phyloP scores from a whole-genome alignment of 352 stramenopile genomes.

The Phytophthora hibernalis region DNA sequence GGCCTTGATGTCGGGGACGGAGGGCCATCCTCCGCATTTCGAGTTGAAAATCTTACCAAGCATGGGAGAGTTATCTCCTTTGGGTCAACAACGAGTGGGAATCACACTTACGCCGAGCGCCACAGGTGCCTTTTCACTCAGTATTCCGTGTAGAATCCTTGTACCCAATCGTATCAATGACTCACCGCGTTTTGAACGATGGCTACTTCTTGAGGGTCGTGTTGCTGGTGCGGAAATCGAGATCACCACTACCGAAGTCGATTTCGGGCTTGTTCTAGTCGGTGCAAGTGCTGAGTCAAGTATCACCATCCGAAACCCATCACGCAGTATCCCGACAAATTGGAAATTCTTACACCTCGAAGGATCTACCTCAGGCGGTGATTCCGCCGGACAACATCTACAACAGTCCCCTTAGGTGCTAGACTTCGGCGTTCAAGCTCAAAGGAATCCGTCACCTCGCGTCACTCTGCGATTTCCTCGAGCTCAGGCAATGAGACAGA shows the following conservation, averaged over 20 bases:
- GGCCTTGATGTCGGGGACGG: conserved; percentile 5
- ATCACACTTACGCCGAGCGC: conserved; percentile 56
- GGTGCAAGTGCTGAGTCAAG: conserved; percentile 50
- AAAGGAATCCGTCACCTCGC: conserved; percentile 62
- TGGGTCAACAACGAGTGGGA: conserved; percentile 16
- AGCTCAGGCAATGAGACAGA: conserved; percentile 46
- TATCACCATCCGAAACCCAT: conserved; percentile 40
- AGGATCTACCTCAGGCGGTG: conserved; percentile 5
- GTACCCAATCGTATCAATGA: not conserved
- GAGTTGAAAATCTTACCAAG: conserved; percentile 32
- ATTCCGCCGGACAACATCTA: not conserved
- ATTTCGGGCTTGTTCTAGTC: conserved; percentile 80
- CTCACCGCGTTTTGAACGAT: conserved; percentile 44
- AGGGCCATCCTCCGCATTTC: conserved; percentile 25
- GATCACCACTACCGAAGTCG: conserved; percentile 59
- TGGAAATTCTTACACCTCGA: conserved; percentile 66
- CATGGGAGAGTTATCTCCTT: conserved; percentile 32
- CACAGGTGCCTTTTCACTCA: conserved; percentile 52
- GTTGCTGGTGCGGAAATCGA: conserved; percentile 52
- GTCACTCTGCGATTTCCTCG: conserved; percentile 41
- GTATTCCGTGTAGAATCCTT: conserved; percentile 50
- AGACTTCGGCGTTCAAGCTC: conserved; percentile 52
- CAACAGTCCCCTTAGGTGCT: conserved; percentile 3
- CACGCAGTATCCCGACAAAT: conserved; percentile 26
- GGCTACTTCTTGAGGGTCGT: conserved; percentile 58